Percentiles rank a stretch among this genome's conserved stretches.
Conservation (phyloP, 306 rosid genomes). For the Albizia julibrissin region DNA sequence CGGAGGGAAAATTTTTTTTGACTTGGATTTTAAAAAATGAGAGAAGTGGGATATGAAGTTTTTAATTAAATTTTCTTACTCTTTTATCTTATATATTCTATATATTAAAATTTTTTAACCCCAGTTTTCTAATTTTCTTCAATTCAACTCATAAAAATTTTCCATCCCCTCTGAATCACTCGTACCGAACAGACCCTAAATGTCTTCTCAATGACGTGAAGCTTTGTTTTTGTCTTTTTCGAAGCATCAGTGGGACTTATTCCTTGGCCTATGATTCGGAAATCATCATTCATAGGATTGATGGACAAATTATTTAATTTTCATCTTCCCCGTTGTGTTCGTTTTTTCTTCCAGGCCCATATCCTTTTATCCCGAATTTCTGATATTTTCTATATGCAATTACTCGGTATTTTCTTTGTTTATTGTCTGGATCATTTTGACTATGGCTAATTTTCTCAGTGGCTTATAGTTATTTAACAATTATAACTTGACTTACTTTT, state of each 20-base stretch:
- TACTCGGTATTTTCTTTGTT: background rate
- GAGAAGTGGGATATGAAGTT: too few species aligned
- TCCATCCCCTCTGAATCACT: too few species aligned
- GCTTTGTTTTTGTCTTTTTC: too few species aligned
- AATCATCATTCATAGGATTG: background rate
- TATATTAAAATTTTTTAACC: too few species aligned
- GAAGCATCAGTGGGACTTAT: background rate
- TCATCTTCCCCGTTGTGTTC: background rate
- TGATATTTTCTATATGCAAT: too few species aligned
- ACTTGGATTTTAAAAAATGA: too few species aligned
- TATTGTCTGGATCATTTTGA: background rate
- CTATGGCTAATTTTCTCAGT: background rate
- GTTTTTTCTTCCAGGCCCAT: background rate
- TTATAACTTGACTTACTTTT: background rate
- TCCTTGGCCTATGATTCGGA: background rate
- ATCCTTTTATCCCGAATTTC: background rate
- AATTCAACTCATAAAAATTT: too few species aligned
- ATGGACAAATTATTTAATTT: background rate
- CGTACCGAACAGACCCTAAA: too few species aligned
- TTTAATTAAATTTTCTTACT: too few species aligned
- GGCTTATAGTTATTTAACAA: background rate
- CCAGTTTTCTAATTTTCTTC: too few species aligned
- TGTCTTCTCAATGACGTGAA: background rate
- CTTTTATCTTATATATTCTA: too few species aligned
- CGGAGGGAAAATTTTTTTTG: too few species aligned